Base-by-base conservation (phyloP, 1,284 basidiomycete genomes). In the Butyriboletus regius region DNA sequence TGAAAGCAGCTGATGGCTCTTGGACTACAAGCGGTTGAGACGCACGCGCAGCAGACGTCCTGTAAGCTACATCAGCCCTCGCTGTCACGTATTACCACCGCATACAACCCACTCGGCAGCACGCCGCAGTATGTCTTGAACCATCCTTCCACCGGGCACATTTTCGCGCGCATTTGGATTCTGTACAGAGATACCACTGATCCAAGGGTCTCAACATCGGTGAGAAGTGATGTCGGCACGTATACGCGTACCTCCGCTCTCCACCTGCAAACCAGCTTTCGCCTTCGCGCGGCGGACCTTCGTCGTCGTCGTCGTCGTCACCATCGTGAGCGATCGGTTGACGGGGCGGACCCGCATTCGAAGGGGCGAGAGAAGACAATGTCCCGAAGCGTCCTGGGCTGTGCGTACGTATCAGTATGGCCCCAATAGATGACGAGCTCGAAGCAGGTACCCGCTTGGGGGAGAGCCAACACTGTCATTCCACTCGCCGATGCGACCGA, bases 151-250 rank as follows among this genome's bases (percentile, higher is more conserved):
- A 12, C 83, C 84, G 12, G 82, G 76, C 8, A 74, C 58, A 18
- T 66, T 69, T 15, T 58, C 62, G 22, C 70, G 69, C 32, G 73
- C 63, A 55, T 83, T 78, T 7, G 94, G 95, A 63, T 93, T 91
- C 69, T 96, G 82, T 1, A 98, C 81, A 3, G 86, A 89, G 34
- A 98, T 76, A 0, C 93, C 95, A 69, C 93, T 97, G 59, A 39
- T 33, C 8, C 14, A 35, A 29, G 39, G 12, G 32, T 43, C 31
- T 47, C 33, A 38, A 31, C 35, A 47, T 37, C 18, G 6, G 20
- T 9, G 18, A 22, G 29, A 17, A 6, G 14, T 32, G 17, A n/a
- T 7, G 12, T 0, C 35, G 17, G 28, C 2, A 18, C 22, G 17
- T 29, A 35, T 33, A 26, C 35, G 26, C 56, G 26, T 45, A 88